Conservation (phyloP, 257 asterid species). For the Forsythia viridissima region DNA sequence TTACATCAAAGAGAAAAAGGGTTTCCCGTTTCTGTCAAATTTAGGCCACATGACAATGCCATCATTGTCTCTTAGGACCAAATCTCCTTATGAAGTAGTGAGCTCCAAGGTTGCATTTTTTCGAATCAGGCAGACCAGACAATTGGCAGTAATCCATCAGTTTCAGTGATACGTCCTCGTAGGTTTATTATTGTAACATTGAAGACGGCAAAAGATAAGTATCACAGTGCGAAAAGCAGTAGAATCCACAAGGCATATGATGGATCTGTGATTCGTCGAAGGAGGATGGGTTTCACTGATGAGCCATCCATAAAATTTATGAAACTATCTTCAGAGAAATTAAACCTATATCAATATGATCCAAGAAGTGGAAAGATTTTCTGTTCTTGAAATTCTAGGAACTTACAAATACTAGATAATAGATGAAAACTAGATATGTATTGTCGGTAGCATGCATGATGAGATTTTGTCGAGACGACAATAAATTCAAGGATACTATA, state of each 20-base stretch:
- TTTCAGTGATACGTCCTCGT: conserved; percentile 4
- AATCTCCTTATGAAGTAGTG: conserved; percentile 38
- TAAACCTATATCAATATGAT: no score
- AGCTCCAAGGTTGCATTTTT: conserved; percentile 38
- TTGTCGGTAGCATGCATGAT: no score
- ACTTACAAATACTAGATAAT: no score
- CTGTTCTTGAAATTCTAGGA: no score
- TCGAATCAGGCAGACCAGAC: conserved; percentile 51
- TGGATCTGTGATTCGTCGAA: no score
- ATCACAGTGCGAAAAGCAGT: conserved; percentile 42
- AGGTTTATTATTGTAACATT: conserved; percentile 43
- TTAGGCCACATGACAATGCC: conserved; percentile 45
- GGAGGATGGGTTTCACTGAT: conserved; percentile 36
- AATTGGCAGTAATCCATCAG: conserved; percentile 48
- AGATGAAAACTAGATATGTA: no score
- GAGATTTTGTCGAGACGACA: no score
- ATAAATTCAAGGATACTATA: no score
- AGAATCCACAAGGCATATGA: conserved; percentile 45
- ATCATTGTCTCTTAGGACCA: conserved; percentile 40
- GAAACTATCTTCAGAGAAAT: no score
- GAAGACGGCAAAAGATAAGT: conserved; percentile 42
- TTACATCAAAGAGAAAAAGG: conserved; percentile 35
- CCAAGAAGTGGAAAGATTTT: no score
- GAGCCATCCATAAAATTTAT: conserved; percentile 31
- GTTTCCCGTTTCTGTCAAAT: conserved; percentile 40